These are phyloP conservation scores for Heterobasidion irregulare DNA, from an alignment of 1,284 basidiomycete species.

Conservation along the genomic window DNA sequence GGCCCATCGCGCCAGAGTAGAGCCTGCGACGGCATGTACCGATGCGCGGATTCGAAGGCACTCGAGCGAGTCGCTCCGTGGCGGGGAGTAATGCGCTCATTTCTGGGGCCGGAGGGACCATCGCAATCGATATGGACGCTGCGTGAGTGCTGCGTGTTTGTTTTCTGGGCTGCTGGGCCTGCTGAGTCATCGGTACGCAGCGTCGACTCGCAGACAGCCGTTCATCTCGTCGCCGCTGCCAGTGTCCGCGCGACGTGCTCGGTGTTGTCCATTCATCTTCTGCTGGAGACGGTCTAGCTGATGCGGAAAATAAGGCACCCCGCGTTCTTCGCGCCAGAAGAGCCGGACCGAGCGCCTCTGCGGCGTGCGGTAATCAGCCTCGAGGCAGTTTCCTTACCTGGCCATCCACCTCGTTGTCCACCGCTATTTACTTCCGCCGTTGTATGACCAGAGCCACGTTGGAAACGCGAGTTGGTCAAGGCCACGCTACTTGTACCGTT, in stretches of 20 bases:
- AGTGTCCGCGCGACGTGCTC: too few relatives aligned
- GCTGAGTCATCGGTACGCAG: too few relatives aligned
- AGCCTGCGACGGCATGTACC: too few relatives aligned
- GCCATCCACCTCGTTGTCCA: conserved; percentile 23
- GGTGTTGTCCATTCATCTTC: too few relatives aligned
- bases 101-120: not conserved
- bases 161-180: not conserved
- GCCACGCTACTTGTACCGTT: conserved; percentile 22
- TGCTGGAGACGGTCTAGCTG: not conserved
- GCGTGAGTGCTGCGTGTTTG: not conserved
- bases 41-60: too few relatives aligned
- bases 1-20: too few relatives aligned
- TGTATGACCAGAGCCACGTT: conserved; percentile 27
- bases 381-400: conserved; percentile 30
- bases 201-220: too few relatives aligned
- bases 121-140: not conserved
- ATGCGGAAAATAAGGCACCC: not conserved
- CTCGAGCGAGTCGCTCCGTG: too few relatives aligned
- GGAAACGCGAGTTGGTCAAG: conserved; percentile 27
- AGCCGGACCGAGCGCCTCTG: conserved; percentile 8
- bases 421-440: conserved; percentile 19
- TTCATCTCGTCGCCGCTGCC: too few relatives aligned
- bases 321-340: not conserved
- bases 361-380: conserved; percentile 27
- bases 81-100: too few relatives aligned